Base-by-base conservation (phyloP, 2,329 filamentous ascomycete species). In the Botrytis byssoidea region DNA sequence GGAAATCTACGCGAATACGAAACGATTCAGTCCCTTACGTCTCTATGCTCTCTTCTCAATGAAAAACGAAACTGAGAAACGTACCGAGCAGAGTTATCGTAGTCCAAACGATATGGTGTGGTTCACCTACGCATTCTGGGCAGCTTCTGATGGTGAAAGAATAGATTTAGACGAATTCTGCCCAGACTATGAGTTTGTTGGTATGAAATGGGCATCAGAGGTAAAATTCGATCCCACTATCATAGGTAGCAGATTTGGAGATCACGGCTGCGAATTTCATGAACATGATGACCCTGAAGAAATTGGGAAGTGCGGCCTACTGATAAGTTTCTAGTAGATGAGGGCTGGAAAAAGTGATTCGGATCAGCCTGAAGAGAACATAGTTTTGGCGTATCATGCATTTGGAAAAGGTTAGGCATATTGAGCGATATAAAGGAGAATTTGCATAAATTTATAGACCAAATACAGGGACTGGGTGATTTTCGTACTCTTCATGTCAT, bases 11-110 rank as follows among this genome's bases (percentile, higher is more conserved):
- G 42, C 2, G 7, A 25, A 35, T 1, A 25, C 29, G 29, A 32
- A 25, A 10, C 3, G 29, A 3, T 22, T 8, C 29, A 35, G 20
- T 5, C 9, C 18, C 6, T 35, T 66, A 16, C 10, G 22, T 35
- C 42, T 25, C 5, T 66, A 48, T 29, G 3, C 16, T 60, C 29
- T 35, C 57, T 60, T 37, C 8, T 12, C 3, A 4, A 25, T 61
- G n/a, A 55, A 18, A 29, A 55, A 7, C 14, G 12, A 55, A 29
- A 5, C 12, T 12, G 48, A 51, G 25, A 51, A 51, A n/a, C 10
- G 25, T 14, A 1, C 10, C 3, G 1, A 2, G 10, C 10, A 12
- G 48, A 4, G 4, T 25, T 0, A 6, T 6, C 4, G 2, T 25
- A 1, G 4, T 51, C 5, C 25, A 51, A 25, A 12, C 22, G 10